A percentile compares a stretch with the other conserved stretches of the same genome.
Conservation (phyloP, 345 rosid genomes). For the Lenwebbia sp. region DNA sequence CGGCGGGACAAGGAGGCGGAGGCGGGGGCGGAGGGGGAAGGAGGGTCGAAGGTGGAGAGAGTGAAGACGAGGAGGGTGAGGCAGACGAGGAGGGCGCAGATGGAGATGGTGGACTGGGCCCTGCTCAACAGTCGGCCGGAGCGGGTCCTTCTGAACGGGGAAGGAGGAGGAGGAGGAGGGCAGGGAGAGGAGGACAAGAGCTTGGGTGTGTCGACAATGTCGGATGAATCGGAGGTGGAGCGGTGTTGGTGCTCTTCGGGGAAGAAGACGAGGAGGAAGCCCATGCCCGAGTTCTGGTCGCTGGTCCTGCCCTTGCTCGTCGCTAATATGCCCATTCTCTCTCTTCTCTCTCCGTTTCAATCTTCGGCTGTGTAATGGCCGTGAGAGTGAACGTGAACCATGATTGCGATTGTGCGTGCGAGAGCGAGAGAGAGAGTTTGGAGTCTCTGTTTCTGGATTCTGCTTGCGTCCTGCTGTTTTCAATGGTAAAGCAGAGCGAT, state of each 20-base stretch:
- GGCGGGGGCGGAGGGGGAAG: conserved; percentile 63
- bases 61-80: conserved; percentile 73
- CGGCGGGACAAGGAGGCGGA: background rate
- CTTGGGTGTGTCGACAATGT: background rate
- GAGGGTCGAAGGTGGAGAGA: conserved; percentile 88
- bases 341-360: background rate
- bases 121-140: conserved; percentile 43
- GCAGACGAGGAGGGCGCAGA: conserved; percentile 59
- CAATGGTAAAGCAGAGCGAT: background rate
- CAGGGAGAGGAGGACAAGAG: background rate
- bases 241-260: conserved; percentile 23
- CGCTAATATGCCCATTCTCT: conserved; percentile 1
- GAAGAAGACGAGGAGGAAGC: conserved; percentile 76
- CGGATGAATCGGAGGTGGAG: background rate
- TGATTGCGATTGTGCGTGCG: background rate
- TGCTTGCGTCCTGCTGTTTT: background rate
- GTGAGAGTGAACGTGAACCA: background rate
- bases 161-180: background rate
- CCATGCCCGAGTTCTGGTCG: conserved; percentile 34
- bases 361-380: background rate
- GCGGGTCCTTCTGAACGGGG: conserved; percentile 18
- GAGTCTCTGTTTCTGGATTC: background rate
- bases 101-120: conserved; percentile 79
- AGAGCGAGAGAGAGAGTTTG: background rate
- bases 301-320: background rate